Evolutionary conservation across 345 rosid genomes (phyloP), one percentile per base, ranked within the genome.

Genomic region (Excoecaria agallocha): DNA sequence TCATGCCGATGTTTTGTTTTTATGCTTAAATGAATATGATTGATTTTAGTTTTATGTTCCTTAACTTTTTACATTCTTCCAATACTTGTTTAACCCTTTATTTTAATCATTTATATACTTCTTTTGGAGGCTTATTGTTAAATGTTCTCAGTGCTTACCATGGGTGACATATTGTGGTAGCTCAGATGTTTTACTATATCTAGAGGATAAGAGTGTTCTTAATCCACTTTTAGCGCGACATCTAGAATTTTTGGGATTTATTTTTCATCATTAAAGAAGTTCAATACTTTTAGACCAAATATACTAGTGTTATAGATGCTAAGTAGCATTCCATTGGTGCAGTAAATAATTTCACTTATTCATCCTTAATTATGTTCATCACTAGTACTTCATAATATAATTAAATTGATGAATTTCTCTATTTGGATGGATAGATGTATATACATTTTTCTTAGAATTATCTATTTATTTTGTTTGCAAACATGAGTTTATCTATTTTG

Each of bases 151-250:
- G 80, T 76, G 80, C 86, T 85, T 74, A 88, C 79, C 22, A 66
- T 79, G 73, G 71, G 77, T 73, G 56, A 82, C 76, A 60, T 81
- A 52, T 84, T 86, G 91, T 89, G 98, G 92, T 93, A 89, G 93
- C 88, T 86, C 97, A 94, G 99, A 96, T 78, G 97, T 96, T 85
- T 96, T 83, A 84, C 93, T 97, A 61, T 96, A 96, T 81, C 90
- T 93, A 38, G 98, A 93, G 85, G 98, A 93, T 83, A 91, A 91
- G 67, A 77, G 91, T 86, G 95, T 96, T 80, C 45, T 88, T 83
- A 97, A 93, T 74, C 99, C 98, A 49, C 90, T 82, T 85, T 82
- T 96, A 78, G 97, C 94, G 16, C 87, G 91, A 65, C 99, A 96
- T 84, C 87, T 96, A 80, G 93, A 95, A 22, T 90, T 85, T 93